phyloP scores from a whole-genome alignment of 140 eudicot genomes.

The Oenanthe javanica region DNA sequence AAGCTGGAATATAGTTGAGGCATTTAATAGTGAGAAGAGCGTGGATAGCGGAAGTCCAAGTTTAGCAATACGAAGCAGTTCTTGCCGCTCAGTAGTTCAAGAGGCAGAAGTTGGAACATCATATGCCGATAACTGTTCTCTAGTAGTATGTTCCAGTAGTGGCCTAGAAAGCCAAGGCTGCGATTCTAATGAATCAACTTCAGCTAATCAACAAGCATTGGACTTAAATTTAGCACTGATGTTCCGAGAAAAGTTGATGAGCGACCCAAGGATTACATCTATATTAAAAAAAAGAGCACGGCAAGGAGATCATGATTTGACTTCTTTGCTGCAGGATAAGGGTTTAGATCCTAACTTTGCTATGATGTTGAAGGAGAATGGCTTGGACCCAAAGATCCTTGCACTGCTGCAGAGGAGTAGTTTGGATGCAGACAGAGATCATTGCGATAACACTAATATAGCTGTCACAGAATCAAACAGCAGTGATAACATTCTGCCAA shows the following conservation, averaged over 20 bases:
- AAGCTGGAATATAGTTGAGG: constrained; percentile 73
- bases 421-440: constrained; percentile 98
- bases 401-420: constrained; percentile 94
- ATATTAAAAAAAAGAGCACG: constrained; percentile 60
- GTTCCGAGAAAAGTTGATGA: constrained; percentile 82
- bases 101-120: constrained; percentile 73
- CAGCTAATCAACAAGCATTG: constrained; percentile 53
- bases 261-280: constrained; percentile 81
- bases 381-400: constrained; percentile 83
- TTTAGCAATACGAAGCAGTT: constrained; percentile 68
- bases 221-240: constrained; percentile 82
- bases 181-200: constrained; percentile 71
- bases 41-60: constrained; percentile 97
- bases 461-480: constrained; percentile 49
- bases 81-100: constrained; percentile 85
- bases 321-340: constrained; percentile 77
- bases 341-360: constrained; percentile 98
- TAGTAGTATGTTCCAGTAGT: constrained; percentile 70
- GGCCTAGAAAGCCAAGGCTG: constrained; percentile 96
- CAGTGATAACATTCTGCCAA: constrained; percentile 52
- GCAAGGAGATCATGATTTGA: constrained; percentile 71
- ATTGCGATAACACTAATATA: constrained; percentile 67
- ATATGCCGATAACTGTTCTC: constrained; percentile 39
- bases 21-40: constrained; percentile 73
- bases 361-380: constrained; percentile 94